Evolutionary conservation across 108 stramenopile genomes (phyloP), one percentile per base, ranked within the genome.

Genomic region (Cylindrotheca fusiformis): DNA sequence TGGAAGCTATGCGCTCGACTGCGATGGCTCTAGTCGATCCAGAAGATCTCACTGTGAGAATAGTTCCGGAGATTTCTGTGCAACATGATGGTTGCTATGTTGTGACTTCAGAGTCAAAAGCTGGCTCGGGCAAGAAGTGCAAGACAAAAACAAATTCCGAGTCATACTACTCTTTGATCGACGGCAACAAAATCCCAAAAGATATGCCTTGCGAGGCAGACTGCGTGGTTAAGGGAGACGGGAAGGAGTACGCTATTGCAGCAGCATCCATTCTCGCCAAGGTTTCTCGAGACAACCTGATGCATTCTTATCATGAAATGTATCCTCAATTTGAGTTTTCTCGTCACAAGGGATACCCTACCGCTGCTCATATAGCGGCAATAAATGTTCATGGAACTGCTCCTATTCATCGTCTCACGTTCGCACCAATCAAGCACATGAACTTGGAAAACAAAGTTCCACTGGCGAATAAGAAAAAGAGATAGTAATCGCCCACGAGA

Each of bases 281-380:
- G 72, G 99, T 99, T 20, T 88, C 91, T 4, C 83, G 99, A 24
- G 99, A 99, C 74, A 74, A 94, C 23, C 57, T 97, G 49, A 99
- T 99, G 98, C 79, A 80, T 51, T 87, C 77, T 19, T 94, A 95
- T 65, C 78, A 96, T 69, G 48, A 48, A n/a, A 44, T 76, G 50
- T 99, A 92, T 74, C 97, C 97, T n/a, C 36, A 71, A 20, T 98
- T 90, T 65, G 64, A 78, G 30, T 67, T 98, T 32, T 67, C 69
- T 41, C 81, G 83, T 58, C 96, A 99, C 81, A 99, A 99, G 71
- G 98, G 97, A 12, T 99, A 99, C 78, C 93, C 91, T 6, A 97
- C 97, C 12, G 68, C 68, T 0, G 88, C 69, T 1, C 99, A 99
- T 72, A 79, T 81, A 77, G 61, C 41, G 21, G 68, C 80, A 23